phyloP scores from a whole-genome alignment of 352 stramenopile genomes.

The Aphanomyces invadans region DNA sequence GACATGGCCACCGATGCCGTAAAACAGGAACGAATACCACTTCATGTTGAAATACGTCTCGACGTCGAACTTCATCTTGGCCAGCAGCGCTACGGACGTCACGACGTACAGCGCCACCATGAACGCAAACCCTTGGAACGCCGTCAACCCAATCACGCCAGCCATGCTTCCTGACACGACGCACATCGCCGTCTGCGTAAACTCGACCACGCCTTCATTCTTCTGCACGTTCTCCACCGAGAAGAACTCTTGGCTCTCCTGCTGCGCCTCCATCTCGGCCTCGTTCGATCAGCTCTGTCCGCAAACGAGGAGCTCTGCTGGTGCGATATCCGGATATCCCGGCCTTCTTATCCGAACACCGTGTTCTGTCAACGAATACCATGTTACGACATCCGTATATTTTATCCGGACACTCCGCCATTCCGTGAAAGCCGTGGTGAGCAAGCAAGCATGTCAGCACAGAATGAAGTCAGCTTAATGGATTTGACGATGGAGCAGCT shows the following conservation, averaged over 20 bases:
- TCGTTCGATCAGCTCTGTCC: background rate
- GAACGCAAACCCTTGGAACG: conserved; percentile 64
- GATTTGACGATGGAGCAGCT: conserved; percentile 91
- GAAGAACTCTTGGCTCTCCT: conserved; percentile 80
- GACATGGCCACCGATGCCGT: conserved; percentile 58
- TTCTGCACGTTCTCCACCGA: conserved; percentile 81
- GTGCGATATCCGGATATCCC: background rate
- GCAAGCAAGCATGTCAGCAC: conserved; percentile 13
- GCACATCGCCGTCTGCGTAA: conserved; percentile 75
- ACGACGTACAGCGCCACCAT: conserved; percentile 56
- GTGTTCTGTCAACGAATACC: too few relatives aligned
- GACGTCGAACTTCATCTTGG: conserved; percentile 69
- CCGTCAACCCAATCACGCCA: conserved; percentile 69
- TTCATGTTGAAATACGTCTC: conserved; percentile 78
- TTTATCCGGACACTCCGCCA: conserved; percentile 11
- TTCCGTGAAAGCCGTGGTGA: background rate
- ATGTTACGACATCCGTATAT: background rate
- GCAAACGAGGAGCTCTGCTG: background rate
- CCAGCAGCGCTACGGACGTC: conserved; percentile 52
- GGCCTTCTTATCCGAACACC: background rate
- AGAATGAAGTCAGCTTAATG: conserved; percentile 65
- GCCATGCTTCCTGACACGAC: conserved; percentile 75
- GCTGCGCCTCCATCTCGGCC: conserved; percentile 36
- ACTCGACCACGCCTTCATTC: conserved; percentile 73
- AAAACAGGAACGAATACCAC: conserved; percentile 56